Percentiles rank a stretch among this genome's conserved stretches.
These are phyloP conservation scores for Isoetes taiwanensis DNA, from an alignment of 75 land plant genomes.

Conservation along the genomic window DNA sequence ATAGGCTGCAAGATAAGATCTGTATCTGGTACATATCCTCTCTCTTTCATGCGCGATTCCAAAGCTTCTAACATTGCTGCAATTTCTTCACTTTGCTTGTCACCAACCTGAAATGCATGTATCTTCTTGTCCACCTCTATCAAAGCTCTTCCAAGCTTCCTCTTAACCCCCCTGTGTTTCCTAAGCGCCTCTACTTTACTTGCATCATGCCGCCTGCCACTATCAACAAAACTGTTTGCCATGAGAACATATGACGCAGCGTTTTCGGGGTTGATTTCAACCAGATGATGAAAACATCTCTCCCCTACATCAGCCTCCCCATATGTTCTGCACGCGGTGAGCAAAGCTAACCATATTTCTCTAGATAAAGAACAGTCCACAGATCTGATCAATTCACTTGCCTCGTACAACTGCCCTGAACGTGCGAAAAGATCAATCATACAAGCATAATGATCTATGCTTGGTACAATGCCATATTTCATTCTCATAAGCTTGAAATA, in stretches of 20 bases:
- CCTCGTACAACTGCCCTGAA: conserved; percentile 7
- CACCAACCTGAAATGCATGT: conserved; percentile 7
- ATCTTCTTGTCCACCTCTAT: conserved; percentile 4
- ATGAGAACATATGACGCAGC: conserved; percentile 2
- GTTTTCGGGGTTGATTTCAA: conserved; percentile 3
- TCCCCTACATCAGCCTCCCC: background rate
- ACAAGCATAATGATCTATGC: conserved; percentile 11
- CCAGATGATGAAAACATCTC: background rate
- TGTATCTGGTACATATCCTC: too few species aligned
- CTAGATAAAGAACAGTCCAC: background rate
- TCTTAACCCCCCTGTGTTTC: conserved; percentile 2
- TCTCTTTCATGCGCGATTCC: too few species aligned
- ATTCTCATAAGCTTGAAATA: conserved; percentile 6
- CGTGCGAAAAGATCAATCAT: conserved; percentile 19
- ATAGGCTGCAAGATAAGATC: too few species aligned
- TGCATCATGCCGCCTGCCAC: conserved; percentile 3
- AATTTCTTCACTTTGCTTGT: too few species aligned
- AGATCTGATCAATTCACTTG: conserved; percentile 4
- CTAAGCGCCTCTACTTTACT: background rate
- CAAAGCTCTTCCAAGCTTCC: background rate
- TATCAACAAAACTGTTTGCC: background rate
- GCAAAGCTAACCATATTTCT: conserved; percentile 1
- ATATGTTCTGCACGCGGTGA: conserved; percentile 4
- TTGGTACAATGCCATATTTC: conserved; percentile 4
- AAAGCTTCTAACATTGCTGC: too few species aligned